Evolutionary conservation across 495 filamentous ascomycete species (phyloP).

Genomic region (Penicillium riverlandense): DNA sequence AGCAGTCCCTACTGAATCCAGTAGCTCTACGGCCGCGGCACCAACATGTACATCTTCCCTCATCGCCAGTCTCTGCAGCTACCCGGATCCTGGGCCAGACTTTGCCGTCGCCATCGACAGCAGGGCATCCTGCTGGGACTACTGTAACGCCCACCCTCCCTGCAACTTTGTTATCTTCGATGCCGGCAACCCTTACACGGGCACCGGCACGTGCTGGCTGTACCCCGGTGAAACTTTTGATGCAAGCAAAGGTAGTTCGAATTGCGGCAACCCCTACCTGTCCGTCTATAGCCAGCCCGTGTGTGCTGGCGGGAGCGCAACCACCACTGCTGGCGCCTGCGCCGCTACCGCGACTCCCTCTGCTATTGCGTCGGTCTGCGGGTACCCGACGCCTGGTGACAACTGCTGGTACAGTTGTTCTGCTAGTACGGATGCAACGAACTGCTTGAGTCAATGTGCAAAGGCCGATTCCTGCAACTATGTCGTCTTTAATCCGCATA

Average conservation of each 20-base stretch:
- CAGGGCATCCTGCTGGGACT: conserved; percentile 17
- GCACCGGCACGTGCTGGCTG: conserved; percentile 19
- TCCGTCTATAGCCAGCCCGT: conserved; percentile 12
- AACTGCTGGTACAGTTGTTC: conserved; percentile 9
- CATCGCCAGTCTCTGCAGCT: conserved; percentile 15
- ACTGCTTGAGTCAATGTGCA: conserved; percentile 18
- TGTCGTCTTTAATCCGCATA: conserved; percentile 15
- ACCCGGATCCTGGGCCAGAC: conserved; percentile 9
- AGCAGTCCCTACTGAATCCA: conserved; percentile 11
- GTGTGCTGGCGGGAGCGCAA: conserved; percentile 13
- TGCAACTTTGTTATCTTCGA: conserved; percentile 20
- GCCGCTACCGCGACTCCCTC: conserved; percentile 19
- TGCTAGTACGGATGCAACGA: conserved; percentile 15
- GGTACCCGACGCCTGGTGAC: conserved; percentile 16
- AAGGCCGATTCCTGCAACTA: conserved; percentile 20
- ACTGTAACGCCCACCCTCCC: conserved; percentile 20
- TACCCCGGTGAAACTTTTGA: conserved; percentile 19
- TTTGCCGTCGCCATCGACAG: conserved; percentile 15
- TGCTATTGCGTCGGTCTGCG: conserved; percentile 21
- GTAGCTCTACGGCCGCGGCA: conserved; percentile 14
- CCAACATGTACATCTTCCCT: conserved; percentile 19
- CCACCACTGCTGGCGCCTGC: conserved; percentile 18
- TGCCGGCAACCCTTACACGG: conserved; percentile 13
- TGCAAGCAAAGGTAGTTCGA: conserved; percentile 11
- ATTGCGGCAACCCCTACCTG: conserved; percentile 10